Conservation (phyloP, 1,284 basidiomycete genomes). For the Melampsora allii-populina region DNA sequence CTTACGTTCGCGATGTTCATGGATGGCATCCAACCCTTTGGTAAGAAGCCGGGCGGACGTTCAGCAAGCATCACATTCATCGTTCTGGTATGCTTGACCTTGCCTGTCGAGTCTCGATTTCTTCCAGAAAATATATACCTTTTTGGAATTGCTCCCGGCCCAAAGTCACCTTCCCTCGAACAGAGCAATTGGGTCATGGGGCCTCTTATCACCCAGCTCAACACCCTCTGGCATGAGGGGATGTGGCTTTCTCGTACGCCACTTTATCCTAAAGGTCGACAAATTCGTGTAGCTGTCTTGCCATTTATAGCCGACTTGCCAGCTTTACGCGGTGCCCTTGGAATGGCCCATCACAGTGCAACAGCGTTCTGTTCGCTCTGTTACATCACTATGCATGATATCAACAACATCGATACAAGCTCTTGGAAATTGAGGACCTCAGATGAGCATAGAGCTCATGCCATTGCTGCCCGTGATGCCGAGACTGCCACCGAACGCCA, state of each 20-base stretch:
- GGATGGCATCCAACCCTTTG: conserved; percentile 13
- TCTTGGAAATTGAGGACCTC: background rate
- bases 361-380: conserved; percentile 33
- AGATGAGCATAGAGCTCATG: background rate
- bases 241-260: conserved; percentile 39
- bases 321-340: conserved; percentile 27
- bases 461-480: background rate
- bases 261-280: conserved; percentile 2
- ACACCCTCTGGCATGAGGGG: conserved; percentile 50
- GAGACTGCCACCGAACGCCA: background rate
- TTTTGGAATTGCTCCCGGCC: conserved; percentile 17
- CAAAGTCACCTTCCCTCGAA: conserved; percentile 16
- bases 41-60: conserved; percentile 2
- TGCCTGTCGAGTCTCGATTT: conserved; percentile 5
- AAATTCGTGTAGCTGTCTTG: conserved; percentile 10
- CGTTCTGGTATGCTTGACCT: conserved; percentile 6
- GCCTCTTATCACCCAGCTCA: conserved; percentile 8
- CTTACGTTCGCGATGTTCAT: conserved; percentile 26
- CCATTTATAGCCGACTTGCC: conserved; percentile 44
- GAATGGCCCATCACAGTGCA: conserved; percentile 7
- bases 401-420: background rate
- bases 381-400: conserved; percentile 7
- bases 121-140: conserved; percentile 12
- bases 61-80: conserved; percentile 18
- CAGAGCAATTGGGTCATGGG: conserved; percentile 38